Conservation (phyloP, 2,329 filamentous ascomycete genomes). For the Fulvia fulva region DNA sequence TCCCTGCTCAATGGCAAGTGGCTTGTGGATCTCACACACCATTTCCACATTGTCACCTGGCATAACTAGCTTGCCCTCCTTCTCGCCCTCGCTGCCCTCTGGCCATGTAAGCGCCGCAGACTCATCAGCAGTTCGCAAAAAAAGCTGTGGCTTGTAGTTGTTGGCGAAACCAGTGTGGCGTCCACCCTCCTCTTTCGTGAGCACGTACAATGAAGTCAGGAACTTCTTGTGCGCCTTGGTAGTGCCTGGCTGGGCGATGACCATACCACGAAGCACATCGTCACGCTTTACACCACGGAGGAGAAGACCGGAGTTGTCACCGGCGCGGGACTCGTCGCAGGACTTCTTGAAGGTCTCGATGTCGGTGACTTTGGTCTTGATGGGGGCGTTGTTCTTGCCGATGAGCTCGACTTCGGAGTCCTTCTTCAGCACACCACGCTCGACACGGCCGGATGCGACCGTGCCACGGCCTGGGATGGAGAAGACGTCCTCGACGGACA, state of each 20-base stretch:
- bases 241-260: constrained; percentile 76
- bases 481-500: constrained; percentile 78
- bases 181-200: constrained; percentile 96
- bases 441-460: constrained; percentile 92
- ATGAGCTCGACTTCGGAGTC: constrained; percentile 93
- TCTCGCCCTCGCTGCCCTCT: constrained; percentile 69
- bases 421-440: constrained; percentile 90
- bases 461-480: constrained; percentile 78
- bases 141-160: constrained; percentile 97
- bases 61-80: constrained; percentile 77
- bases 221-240: constrained; percentile 88
- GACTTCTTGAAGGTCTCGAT: constrained; percentile 99
- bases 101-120: constrained; percentile 78
- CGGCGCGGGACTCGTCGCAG: constrained; percentile 90
- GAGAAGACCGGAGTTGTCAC: constrained; percentile 96
- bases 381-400: constrained; percentile 72
- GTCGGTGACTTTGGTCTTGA: constrained; percentile 99
- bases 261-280: constrained; percentile 92
- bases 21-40: constrained; percentile 78
- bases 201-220: constrained; percentile 91
- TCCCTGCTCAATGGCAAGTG: constrained; percentile 82
- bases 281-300: constrained; percentile 95
- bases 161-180: constrained; percentile 91
- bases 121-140: constrained; percentile 82
- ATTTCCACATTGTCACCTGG: constrained; percentile 99